These are phyloP conservation scores for Gamsiella multidivaricata DNA, from an alignment of 192 early-diverging fungal species.

Conservation along the genomic window DNA sequence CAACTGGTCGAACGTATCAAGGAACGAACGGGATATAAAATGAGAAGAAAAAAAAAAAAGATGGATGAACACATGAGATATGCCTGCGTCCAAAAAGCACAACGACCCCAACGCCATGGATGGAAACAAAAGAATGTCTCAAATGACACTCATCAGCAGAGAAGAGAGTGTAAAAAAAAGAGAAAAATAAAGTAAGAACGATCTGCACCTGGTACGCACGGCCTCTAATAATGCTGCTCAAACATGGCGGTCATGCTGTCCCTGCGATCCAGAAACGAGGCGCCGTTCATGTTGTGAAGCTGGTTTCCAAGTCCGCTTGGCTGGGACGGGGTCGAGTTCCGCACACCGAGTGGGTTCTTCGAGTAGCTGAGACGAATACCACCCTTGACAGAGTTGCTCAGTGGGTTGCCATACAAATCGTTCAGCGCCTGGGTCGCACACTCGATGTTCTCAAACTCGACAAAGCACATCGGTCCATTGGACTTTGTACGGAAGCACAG, in stretches of 20 bases:
- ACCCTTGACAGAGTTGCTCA: constrained; percentile 88
- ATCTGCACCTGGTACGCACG: neutral
- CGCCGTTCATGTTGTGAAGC: constrained; percentile 29
- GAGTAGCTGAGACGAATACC: constrained; percentile 95
- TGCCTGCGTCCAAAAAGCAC: neutral
- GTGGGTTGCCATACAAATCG: constrained; percentile 85
- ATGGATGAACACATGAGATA: neutral
- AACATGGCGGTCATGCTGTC: constrained; percentile 56
- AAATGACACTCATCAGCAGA: no score
- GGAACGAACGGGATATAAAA: constrained; percentile 8
- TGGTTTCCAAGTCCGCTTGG: constrained; percentile 37
- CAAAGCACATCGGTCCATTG: constrained; percentile 99
- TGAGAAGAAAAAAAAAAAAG: neutral
- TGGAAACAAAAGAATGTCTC: neutral
- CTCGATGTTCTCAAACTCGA: constrained; percentile 96
- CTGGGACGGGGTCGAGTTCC: constrained; percentile 55
- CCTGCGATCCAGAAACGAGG: constrained; percentile 37
- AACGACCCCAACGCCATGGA: no score
- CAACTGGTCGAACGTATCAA: constrained; percentile 2
- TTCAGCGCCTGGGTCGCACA: constrained; percentile 90
- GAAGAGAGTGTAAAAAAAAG: neutral
- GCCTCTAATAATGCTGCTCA: constrained; percentile 48
- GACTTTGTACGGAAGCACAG: constrained; percentile 88
- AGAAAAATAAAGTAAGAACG: constrained; percentile 1
- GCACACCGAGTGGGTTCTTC: constrained; percentile 97